Base-by-base conservation (phyloP, 768 basidiomycete species). In the Collybia nuda region DNA sequence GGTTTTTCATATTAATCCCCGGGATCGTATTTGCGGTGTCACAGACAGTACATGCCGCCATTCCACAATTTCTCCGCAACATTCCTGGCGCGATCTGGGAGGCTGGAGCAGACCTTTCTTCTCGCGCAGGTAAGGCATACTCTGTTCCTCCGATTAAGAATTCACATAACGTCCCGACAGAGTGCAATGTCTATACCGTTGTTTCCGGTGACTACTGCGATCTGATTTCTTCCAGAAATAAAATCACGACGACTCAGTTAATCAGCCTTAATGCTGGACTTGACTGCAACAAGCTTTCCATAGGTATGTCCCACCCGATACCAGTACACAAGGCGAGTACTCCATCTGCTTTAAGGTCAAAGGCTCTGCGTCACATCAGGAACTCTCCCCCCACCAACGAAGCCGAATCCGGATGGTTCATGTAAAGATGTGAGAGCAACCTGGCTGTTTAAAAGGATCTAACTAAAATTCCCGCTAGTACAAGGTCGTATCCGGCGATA, bases 361-460 rank as follows among this genome's bases (percentile, higher is more conserved):
- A 54, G 54, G 29, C 38, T 59, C 12, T 59, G 57, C 44, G 43
- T 59, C 17, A 29, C 50, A 12, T 19, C 52, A 3, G 57, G 57
- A 8, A 59, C 52, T n/a, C 47, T 56, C 15, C 57, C 55, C n/a
- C 40, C 24, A 7, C 49, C n/a, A 40, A 19, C 32, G 21, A 32
- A 28, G 50, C 43, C 15, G 35, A 22, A 12, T 46, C 44, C 14
- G 36, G 47, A 29, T 45, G 49, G 18, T 46, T 56, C 50, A 52
- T 55, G 12, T 28, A 49, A 4, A 56, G 57, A 26, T 52, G 56
- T 4, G 50, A 54, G 47, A 56, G 59, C 32, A 59, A 51, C 1
- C 39, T 48, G 2, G 54, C 50, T 6, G 12, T 50, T 2, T 40
- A 38, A 11, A 54, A 55, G 29, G 55, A 40, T 5, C 57, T 56